Base-by-base conservation (phyloP, 495 filamentous ascomycete genomes). In the Penicillium lagena region DNA sequence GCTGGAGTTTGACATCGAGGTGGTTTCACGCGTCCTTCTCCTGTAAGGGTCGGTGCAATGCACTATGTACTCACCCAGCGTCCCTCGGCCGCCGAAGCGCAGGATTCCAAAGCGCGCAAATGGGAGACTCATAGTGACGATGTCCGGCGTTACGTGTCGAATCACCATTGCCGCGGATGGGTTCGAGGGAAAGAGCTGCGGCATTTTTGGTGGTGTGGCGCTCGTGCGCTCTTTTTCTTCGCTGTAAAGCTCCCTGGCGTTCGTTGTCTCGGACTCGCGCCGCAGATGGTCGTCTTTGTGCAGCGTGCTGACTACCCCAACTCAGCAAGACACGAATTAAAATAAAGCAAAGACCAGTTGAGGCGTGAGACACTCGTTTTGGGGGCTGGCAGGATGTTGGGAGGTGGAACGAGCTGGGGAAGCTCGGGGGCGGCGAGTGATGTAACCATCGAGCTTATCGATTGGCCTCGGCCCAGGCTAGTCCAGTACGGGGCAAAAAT, bases 1-100 rank as follows among this genome's bases (percentile, higher is more conserved):
- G 37, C 13, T 41, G 7, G 12, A 7, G 13, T 32, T 29, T 30
- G 29, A 15, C 7, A 17, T 22, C 22, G 7, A 11, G 9, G n/a
- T 41, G 9, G 28, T 29, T 42, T 45, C 22, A 40, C 28, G 37
- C 31, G 5, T 27, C 28, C 14, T 13, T 38, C 35, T 32, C n/a
- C 17, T 33, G 32, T n/a, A 43, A 33, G 42, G 12, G 37, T 35
- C 12, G 30, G 28, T 22, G 22, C 22, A 22, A 22, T 22, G 22
- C 22, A 22, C 8, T 6, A 34, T 12, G 22, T 6, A 59, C 72
- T 62, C 65, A 91, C 89, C 85, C 46, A 95, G 70, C 10, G 93
- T 96, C 45, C 84, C 90, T 52, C 93, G 75, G 32, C 87, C 90
- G 35, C 93, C 93, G 54, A 97, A 75, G 42, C 87, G 90, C 43